Conservation (phyloP, 2,329 filamentous ascomycete genomes). For the Nothopassalora personata region DNA sequence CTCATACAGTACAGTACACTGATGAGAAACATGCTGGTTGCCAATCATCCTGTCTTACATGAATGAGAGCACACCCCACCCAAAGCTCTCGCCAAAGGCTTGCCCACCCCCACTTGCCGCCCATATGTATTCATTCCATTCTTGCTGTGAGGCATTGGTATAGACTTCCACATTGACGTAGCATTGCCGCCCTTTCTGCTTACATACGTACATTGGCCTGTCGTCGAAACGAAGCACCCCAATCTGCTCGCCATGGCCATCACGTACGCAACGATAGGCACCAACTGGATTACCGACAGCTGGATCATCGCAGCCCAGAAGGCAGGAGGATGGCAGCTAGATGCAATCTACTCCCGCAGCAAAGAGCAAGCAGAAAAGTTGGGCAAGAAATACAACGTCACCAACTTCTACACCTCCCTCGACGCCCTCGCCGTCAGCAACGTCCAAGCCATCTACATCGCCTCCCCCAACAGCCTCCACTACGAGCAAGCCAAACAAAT, state of each 20-base stretch:
- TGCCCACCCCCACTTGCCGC: too few species aligned
- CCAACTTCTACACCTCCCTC: constrained; percentile 38
- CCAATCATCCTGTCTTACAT: too few species aligned
- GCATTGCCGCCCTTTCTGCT: neutral
- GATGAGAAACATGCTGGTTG: too few species aligned
- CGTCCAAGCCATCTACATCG: constrained; percentile 45
- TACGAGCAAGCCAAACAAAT: constrained; percentile 42
- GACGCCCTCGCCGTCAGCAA: constrained; percentile 36
- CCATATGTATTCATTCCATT: neutral
- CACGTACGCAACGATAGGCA: constrained; percentile 45
- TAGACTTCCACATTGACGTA: too few species aligned
- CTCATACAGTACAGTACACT: too few species aligned
- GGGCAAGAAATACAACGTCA: constrained; percentile 37
- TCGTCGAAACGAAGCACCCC: neutral
- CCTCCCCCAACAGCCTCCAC: constrained; percentile 46
- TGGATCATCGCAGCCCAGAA: constrained; percentile 42
- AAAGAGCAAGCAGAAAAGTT: constrained; percentile 41
- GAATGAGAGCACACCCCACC: too few species aligned
- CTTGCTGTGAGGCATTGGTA: neutral
- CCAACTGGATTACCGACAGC: constrained; percentile 47
- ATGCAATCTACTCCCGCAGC: constrained; percentile 44
- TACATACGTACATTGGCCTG: neutral
- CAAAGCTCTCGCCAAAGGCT: too few species aligned
- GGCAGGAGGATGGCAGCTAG: constrained; percentile 40
- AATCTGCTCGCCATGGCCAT: constrained; percentile 23